Base-by-base conservation (phyloP, 345 rosid species). In the Linum tenue region DNA sequence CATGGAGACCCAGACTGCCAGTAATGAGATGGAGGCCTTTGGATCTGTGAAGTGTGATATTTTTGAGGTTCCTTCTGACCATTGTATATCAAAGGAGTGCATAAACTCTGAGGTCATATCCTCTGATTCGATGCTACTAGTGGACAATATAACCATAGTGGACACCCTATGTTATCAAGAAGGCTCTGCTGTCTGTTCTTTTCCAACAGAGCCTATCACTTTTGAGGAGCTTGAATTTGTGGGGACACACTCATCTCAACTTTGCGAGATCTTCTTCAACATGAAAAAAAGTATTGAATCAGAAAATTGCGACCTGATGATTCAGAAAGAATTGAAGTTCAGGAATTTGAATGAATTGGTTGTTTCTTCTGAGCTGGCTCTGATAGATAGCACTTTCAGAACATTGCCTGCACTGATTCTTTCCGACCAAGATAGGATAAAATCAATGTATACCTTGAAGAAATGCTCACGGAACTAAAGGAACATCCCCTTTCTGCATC, bases 361-460 rank as follows among this genome's bases (percentile, higher is more conserved):
- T 72, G 83, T 88, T 67, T 79, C 79, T 76, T 75, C 56, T 55
- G 99, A 90, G 78, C 84, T 94, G 64, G 82, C 86, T 62, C 79
- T 79, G 60, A 75, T 64, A 64, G 96, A 90, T 80, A 95, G 81
- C 68, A 73, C 74, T 62, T 94, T 94, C 75, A 88, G 73, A 77
- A 84, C 97, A 63, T 62, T 88, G 84, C 97, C 89, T 11, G 70
- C 80, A 61, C 97, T 95, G 62, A 66, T 84, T 73, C 69, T 86
- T 55, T 73, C 77, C 51, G 80, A 85, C 60, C 57, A 74, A 61
- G 72, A 71, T 70, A 74, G 73, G 61, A 65, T 64, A 62, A 83
- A 65, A 68, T 76, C 89, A 69, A 56, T 78, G 39, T 51, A 77
- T 74, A 66, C 78, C 60, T 73, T 70, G 86, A 76, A 70, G 77